These are phyloP conservation scores for Porphyra umbilicalis DNA, from an alignment of 31 red algal genomes.

Conservation along the genomic window DNA sequence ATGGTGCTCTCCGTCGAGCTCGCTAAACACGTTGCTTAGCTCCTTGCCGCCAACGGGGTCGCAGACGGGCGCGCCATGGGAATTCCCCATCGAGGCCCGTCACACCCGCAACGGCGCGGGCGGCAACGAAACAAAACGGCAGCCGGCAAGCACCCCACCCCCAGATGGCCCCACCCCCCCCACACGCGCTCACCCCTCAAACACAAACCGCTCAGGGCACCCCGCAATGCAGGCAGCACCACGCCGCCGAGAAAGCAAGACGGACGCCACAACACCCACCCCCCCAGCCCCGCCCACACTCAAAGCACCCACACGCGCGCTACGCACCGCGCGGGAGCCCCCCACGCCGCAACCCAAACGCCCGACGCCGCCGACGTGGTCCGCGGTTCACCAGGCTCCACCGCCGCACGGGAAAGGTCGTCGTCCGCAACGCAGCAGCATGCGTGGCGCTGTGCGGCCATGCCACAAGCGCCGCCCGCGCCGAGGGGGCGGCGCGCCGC, in stretches of 20 bases:
- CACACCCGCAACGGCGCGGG: neutral
- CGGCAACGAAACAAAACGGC: neutral
- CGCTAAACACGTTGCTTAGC: conserved; percentile 33
- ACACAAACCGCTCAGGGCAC: neutral
- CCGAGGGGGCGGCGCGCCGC: neutral
- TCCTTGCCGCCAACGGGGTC: neutral
- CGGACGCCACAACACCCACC: neutral
- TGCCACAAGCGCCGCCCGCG: neutral
- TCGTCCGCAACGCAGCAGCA: conserved; percentile 1
- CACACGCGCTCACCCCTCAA: neutral
- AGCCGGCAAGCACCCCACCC: neutral
- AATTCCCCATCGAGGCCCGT: neutral
- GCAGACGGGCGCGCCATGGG: neutral
- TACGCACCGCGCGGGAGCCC: neutral
- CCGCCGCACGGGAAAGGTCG: neutral
- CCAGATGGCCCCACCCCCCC: neutral
- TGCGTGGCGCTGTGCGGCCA: neutral
- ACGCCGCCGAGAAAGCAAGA: neutral
- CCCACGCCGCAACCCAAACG: neutral
- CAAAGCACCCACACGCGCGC: neutral
- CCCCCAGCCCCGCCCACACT: neutral
- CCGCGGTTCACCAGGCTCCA: neutral
- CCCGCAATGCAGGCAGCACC: neutral
- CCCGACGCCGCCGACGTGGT: neutral
- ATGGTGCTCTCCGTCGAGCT: conserved; percentile 44